Evolutionary conservation across 805 yeast species (phyloP).

Genomic region (Starmerella gropengiesseri): DNA sequence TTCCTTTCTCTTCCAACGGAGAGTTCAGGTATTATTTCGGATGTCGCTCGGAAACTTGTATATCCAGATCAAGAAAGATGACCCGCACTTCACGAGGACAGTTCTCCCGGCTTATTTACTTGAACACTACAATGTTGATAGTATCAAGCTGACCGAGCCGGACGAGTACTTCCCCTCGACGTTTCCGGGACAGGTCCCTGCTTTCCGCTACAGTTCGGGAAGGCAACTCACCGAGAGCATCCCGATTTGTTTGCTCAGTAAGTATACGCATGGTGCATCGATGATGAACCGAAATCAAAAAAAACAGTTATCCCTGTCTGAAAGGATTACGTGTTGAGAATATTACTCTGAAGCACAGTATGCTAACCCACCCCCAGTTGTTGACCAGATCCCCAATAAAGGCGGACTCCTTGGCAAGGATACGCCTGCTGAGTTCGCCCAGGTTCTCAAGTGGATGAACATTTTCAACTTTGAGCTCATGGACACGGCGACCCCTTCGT

Average conservation of each 20-base stretch:
- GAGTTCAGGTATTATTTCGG: neutral
- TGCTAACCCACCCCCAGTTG: slow-evolving; percentile 20
- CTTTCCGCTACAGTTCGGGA: slow-evolving; percentile 40
- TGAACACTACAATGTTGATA: slow-evolving; percentile 48
- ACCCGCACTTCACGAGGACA: slow-evolving; percentile 22
- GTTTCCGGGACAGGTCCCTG: slow-evolving; percentile 31
- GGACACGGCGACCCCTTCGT: slow-evolving; percentile 37
- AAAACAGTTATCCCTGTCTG: slow-evolving; percentile 38
- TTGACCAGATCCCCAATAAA: slow-evolving; percentile 25
- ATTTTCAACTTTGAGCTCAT: slow-evolving; percentile 60
- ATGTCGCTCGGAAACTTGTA: slow-evolving; percentile 23
- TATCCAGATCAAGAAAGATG: slow-evolving; percentile 16
- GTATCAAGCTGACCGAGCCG: slow-evolving; percentile 36
- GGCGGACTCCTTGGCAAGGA: slow-evolving; percentile 51
- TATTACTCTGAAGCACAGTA: slow-evolving; percentile 20
- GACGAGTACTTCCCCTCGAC: slow-evolving; percentile 36
- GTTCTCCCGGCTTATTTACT: slow-evolving; percentile 27
- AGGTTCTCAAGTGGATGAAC: slow-evolving; percentile 67
- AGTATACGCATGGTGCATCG: slow-evolving; percentile 23
- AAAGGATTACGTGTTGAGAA: slow-evolving; percentile 28
- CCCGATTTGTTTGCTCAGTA: slow-evolving; percentile 48
- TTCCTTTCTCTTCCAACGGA: neutral
- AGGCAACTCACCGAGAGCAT: slow-evolving; percentile 51
- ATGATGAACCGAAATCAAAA: slow-evolving; percentile 28
- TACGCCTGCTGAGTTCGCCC: slow-evolving; percentile 33